Base-by-base conservation (phyloP, 2,329 filamentous ascomycete species). In the Cordyceps farinosa region DNA sequence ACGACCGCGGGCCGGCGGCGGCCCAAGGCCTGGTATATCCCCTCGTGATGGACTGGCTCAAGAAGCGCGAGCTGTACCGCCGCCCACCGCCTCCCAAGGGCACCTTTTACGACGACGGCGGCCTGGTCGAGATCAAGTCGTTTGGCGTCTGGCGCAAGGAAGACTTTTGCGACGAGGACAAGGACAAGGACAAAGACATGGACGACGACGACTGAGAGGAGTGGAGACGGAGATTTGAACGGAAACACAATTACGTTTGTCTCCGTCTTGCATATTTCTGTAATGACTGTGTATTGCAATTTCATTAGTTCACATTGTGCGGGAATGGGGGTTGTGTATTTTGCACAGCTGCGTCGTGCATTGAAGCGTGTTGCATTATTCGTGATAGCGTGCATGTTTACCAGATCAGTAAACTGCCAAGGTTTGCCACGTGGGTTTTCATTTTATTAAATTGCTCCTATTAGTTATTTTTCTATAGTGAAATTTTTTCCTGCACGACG, bases 21-120 rank as follows among this genome's bases (percentile, higher is more conserved):
- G 73, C 92, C 57, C 71, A 70, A 22, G 70, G 70, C 61, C 70
- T 91, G 66, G 87, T 91, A 40, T 85, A 84, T 0, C 72, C 74
- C 2, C 79, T 80, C 2, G 84, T 92, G 0, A 76, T 75, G 53
- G 75, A 72, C 29, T 90, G 86, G 83, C 80, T 92, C 34, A 73
- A 81, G 65, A 74, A 76, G 11, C 78, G 85, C 68, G 73, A 70
- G 2, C 66, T 92, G 64, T 92, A 92, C 74, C 69, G 66, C 36
- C 74, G 27, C 27, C 42, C 55, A 44, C 42, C 30, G 2, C 42
- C 42, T 48, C 34, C 32, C 7, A 59, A 45, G 54, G 48, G 51
- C 29, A 76, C 29, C 45, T 55, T 36, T n/a, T 27, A 42, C 2
- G 72, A 76, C 45, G 44, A 59, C 5, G 56, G 32, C n/a, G 45